Evolutionary conservation across 176 grass and related monocot species (phyloP), one percentile per base, ranked within the genome.

Genomic region (Secale cereale): DNA sequence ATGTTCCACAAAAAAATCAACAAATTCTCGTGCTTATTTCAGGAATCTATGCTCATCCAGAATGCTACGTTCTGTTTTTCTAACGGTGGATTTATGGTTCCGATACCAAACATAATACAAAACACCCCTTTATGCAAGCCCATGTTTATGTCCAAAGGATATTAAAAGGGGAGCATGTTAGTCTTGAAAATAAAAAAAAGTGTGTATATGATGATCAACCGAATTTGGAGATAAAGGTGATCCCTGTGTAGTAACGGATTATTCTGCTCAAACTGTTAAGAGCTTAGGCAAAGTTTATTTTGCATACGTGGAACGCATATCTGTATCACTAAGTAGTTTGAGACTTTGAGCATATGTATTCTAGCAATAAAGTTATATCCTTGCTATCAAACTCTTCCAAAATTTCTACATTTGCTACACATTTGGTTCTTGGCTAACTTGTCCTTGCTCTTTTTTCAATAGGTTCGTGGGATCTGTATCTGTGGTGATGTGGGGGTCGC

Each of bases 401-500:
- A 37, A 48, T 66, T 65, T 11, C 33, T 33, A 65, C 5, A 78
- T 65, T 56, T 61, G 2, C 23, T 77, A 28, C 22, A 70, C 39
- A 67, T 23, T 69, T 35, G 22, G 61, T 86, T 78, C 65, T 45
- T 78, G 74, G 14, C 8, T 59, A 9, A 0, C 32, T 50, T 83
- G 27, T 29, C 16, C 6, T 73, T 62, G 17, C 17, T 35, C 43
- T 14, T 74, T 65, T 32, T 20, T 78, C 57, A 56, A 48, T 27
- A 95, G 97, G 97, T 95, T 83, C 91, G 97, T 71, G 91, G 93
- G 63, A 92, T 98, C 73, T 98, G 97, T 74, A 80, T 98, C 39
- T 98, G 97, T 43, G 97, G 97, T 22, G 86, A 98, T 81, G 83
- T 65, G 39, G 93, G 93, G 60, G 86, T 98, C 2, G 97, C 97